Evolutionary conservation across 1,139 yeast species (phyloP).

Genomic region (Yamadazyma oceani): DNA sequence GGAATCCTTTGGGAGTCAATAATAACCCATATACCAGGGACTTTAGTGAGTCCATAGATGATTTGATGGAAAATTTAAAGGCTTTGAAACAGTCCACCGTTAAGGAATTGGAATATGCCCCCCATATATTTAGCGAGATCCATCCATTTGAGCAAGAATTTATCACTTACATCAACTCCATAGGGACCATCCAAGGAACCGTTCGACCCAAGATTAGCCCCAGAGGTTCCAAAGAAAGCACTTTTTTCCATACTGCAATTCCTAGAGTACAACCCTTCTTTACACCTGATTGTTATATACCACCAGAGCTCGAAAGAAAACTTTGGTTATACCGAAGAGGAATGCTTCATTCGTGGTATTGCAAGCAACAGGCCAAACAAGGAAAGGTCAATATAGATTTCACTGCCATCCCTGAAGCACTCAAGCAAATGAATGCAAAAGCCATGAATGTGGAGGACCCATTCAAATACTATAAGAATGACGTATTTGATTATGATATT

Average conservation of each 20-base stretch:
- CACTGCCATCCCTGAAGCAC: too few relatives aligned
- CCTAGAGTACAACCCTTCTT: slow-evolving; percentile 1
- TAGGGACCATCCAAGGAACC: neutral
- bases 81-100: too few relatives aligned
- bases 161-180: neutral
- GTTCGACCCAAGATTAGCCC: neutral
- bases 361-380: too few relatives aligned
- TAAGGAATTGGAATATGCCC: slow-evolving; percentile 3
- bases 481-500: too few relatives aligned
- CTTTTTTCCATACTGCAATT: too few relatives aligned
- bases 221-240: neutral
- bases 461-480: too few relatives aligned
- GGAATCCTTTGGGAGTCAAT: slow-evolving; percentile 3
- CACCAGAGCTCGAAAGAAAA: slow-evolving; percentile 2
- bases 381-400: too few relatives aligned
- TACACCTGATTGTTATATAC: slow-evolving; percentile 2
- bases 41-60: neutral
- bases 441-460: too few relatives aligned
- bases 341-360: too few relatives aligned
- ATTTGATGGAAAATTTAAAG: neutral
- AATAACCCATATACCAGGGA: slow-evolving; percentile 3
- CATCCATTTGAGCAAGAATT: slow-evolving; percentile 5
- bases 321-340: slow-evolving; percentile 2
- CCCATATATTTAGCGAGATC: slow-evolving; percentile 3
- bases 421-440: too few relatives aligned